phyloP scores from a whole-genome alignment of 2,329 filamentous ascomycete genomes.

The Verticillium alfalfae region DNA sequence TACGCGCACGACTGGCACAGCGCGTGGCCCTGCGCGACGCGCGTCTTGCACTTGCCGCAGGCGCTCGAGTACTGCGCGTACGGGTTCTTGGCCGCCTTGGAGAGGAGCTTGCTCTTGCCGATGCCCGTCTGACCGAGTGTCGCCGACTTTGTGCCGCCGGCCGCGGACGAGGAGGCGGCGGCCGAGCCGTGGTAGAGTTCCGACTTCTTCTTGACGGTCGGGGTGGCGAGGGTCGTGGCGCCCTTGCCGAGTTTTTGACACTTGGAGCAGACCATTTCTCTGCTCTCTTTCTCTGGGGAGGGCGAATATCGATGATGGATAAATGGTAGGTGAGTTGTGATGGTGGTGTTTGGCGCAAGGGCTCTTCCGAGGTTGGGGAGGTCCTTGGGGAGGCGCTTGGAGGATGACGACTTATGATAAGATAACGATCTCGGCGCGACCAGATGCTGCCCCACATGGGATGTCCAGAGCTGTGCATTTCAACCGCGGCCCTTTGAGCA shows the following conservation, averaged over 20 bases:
- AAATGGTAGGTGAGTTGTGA: background rate
- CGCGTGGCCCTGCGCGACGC: conserved; percentile 55
- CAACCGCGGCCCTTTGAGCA: no score
- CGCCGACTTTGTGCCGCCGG: conserved; percentile 35
- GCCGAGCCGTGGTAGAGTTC: conserved; percentile 62
- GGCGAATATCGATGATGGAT: background rate
- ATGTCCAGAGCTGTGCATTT: no score
- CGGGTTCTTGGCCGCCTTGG: conserved; percentile 59
- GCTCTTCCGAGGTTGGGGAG: background rate
- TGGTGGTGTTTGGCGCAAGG: background rate
- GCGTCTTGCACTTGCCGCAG: conserved; percentile 57
- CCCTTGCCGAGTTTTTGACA: conserved; percentile 56
- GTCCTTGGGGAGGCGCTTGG: background rate
- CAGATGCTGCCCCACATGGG: background rate
- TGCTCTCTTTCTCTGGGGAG: background rate
- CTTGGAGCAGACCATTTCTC: conserved; percentile 56
- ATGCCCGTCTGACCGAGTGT: conserved; percentile 54
- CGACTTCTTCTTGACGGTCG: conserved; percentile 60
- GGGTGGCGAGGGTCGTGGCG: conserved; percentile 54
- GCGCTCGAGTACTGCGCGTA: conserved; percentile 59
- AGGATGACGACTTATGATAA: background rate
- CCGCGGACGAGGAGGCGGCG: conserved; percentile 25
- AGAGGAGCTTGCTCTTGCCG: conserved; percentile 61
- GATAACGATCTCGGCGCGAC: background rate
- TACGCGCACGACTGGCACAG: conserved; percentile 60